Conservation (phyloP, 441 rosid species). For the Pelargonium citronellum region DNA sequence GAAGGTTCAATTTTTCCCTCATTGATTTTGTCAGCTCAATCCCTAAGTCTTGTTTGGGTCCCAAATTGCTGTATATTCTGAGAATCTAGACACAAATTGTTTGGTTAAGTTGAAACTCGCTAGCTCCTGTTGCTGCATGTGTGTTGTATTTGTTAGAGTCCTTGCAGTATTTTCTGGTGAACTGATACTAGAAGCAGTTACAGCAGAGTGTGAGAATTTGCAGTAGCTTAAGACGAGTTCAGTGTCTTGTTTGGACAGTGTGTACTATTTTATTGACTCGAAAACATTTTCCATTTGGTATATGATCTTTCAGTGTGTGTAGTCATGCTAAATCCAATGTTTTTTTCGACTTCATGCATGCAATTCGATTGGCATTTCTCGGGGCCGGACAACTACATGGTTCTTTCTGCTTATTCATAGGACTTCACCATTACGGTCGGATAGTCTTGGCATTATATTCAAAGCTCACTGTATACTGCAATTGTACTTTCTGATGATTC, state of each 20-base stretch:
- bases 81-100: not conserved
- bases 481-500: too few species aligned
- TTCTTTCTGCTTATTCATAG: too few species aligned
- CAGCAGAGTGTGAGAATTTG: not conserved
- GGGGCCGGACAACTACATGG: not conserved
- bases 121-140: not conserved
- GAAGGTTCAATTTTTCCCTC: conserved; percentile 21
- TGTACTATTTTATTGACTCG: not conserved
- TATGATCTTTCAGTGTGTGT: not conserved
- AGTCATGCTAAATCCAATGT: not conserved
- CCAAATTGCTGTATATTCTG: not conserved
- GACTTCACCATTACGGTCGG: too few species aligned
- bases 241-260: not conserved
- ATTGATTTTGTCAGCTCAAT: conserved; percentile 9
- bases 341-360: not conserved
- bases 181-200: not conserved
- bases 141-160: not conserved
- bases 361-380: not conserved
- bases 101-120: not conserved
- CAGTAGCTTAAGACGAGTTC: too few species aligned
- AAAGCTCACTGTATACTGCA: too few species aligned
- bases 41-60: conserved; percentile 9
- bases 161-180: too few species aligned
- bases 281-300: not conserved
- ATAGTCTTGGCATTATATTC: too few species aligned